phyloP scores from a whole-genome alignment of 2,329 filamentous ascomycete species.

The Colletotrichum tropicale region DNA sequence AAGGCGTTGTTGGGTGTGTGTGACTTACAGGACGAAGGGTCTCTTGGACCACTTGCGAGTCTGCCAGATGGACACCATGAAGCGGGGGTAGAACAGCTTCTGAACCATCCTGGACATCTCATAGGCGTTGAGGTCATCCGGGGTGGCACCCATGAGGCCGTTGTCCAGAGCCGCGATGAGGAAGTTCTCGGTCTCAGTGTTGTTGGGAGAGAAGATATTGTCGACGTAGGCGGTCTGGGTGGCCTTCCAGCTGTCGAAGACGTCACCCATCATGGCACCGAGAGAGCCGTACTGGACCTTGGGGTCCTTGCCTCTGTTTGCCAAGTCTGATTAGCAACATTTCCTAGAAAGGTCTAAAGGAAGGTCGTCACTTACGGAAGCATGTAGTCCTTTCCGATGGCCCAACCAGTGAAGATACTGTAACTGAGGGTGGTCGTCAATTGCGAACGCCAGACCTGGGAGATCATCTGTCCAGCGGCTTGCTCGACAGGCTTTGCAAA shows the following conservation, averaged over 20 bases:
- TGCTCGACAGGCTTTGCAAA: background rate
- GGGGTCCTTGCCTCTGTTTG: background rate
- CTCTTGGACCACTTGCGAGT: background rate
- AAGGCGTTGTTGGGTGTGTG: background rate
- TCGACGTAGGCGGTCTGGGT: background rate
- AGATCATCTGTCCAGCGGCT: background rate
- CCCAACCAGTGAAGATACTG: background rate
- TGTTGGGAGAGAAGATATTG: background rate
- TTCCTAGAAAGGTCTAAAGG: background rate
- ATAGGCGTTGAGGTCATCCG: background rate
- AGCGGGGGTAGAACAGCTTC: background rate
- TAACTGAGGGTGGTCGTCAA: background rate
- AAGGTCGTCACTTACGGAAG: background rate
- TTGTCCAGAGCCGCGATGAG: background rate
- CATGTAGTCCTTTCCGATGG: constrained; percentile 2
- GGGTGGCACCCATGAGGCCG: background rate
- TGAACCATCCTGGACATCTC: background rate
- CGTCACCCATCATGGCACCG: background rate
- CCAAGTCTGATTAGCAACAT: background rate
- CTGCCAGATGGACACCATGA: background rate
- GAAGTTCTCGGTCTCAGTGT: background rate
- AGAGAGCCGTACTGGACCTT: background rate
- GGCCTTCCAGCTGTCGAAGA: constrained; percentile 4
- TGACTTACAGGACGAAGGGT: background rate
- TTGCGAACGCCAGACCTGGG: background rate